A percentile compares a stretch with the other conserved stretches of the same genome.
phyloP scores from a whole-genome alignment of 139 green algal genomes.

The Chlamydomonas urium region DNA sequence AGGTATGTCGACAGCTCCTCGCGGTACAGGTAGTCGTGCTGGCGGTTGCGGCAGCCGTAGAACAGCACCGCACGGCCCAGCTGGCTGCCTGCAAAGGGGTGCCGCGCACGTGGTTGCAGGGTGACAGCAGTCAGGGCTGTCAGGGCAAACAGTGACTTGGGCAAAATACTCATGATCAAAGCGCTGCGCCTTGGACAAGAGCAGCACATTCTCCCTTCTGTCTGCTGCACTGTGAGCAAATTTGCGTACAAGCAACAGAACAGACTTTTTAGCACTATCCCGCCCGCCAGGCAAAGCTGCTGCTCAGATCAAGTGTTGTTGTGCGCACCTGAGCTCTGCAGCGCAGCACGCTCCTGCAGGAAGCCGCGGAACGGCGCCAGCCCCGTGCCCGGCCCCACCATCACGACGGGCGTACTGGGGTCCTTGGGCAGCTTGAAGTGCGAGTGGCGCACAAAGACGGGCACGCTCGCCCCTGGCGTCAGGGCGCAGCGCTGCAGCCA shows the following conservation, averaged over 20 bases:
- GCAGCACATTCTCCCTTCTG: no score
- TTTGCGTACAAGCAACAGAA: no score
- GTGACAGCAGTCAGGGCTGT: no score
- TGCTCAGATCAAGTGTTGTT: no score
- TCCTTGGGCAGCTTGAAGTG: conserved; percentile 84
- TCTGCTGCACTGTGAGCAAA: no score
- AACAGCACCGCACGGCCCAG: conserved; percentile 80
- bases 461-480: neutral
- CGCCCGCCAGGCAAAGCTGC: no score
- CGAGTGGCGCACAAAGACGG: conserved; percentile 77
- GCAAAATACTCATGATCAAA: no score
- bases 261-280: no score
- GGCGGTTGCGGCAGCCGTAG: conserved; percentile 80
- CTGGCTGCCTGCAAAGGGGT: conserved; percentile 32
- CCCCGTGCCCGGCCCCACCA: conserved; percentile 95
- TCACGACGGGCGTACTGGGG: conserved; percentile 72
- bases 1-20: conserved; percentile 63
- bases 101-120: no score
- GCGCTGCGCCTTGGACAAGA: no score
- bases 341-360: conserved; percentile 39
- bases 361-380: conserved; percentile 97
- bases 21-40: conserved; percentile 84
- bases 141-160: no score
- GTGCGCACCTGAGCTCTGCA: conserved; percentile 4
- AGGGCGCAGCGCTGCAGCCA: conserved; percentile 43